phyloP scores from a whole-genome alignment of 164 flowering plant genomes.

The Warburgia ugandensis region DNA sequence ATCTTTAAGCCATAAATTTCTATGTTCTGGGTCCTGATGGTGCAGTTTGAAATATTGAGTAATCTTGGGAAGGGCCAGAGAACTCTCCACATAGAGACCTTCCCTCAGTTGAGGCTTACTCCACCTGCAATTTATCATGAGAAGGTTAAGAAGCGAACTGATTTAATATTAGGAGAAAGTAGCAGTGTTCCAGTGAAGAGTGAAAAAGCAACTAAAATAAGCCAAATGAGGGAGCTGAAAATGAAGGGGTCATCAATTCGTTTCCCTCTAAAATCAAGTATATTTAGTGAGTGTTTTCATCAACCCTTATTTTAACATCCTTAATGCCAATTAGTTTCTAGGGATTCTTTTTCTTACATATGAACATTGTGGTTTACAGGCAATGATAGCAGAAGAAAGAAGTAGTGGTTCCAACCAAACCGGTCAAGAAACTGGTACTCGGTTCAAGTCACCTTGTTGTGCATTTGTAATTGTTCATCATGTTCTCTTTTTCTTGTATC shows the following conservation, averaged over 20 bases:
- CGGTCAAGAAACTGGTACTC: not conserved
- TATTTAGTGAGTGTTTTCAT: conserved; percentile 59
- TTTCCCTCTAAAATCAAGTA: conserved; percentile 58
- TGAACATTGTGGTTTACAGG: conserved; percentile 2
- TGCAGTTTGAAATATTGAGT: conserved; percentile 82
- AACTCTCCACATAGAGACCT: conserved; percentile 46
- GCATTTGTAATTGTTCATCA: not conserved
- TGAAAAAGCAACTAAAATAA: conserved; percentile 39
- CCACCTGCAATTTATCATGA: conserved; percentile 97
- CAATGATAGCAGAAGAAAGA: conserved; percentile 7
- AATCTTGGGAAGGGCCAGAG: conserved; percentile 58
- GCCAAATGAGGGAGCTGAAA: conserved; percentile 48
- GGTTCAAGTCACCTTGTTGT: not conserved
- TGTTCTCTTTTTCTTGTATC: too few species aligned
- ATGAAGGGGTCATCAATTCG: conserved; percentile 61
- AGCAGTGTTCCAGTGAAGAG: conserved; percentile 27
- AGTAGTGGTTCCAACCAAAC: not conserved
- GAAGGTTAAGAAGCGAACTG: conserved; percentile 63
- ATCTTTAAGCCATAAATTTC: not conserved
- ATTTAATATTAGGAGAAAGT: conserved; percentile 43
- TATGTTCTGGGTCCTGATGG: conserved; percentile 8
- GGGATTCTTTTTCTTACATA: not conserved
- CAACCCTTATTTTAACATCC: too few species aligned
- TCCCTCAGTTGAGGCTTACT: conserved; percentile 80
- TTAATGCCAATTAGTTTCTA: too few species aligned